Evolutionary conservation across 345 rosid genomes (phyloP), one percentile per base, ranked within the genome.

Genomic region (Bretschneidera sinensis): DNA sequence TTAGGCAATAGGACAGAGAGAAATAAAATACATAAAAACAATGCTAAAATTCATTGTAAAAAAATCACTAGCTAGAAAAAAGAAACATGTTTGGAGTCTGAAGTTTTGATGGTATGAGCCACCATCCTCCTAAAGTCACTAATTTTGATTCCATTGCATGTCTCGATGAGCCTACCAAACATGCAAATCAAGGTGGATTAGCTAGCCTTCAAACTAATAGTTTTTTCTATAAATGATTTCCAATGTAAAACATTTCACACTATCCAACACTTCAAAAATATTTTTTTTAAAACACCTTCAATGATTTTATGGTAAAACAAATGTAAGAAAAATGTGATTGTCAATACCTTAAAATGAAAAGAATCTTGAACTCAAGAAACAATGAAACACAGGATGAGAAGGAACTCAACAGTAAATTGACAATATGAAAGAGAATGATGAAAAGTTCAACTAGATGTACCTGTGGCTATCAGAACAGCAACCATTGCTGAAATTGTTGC

Each of bases 381-480:
- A 55, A 39, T 19, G 51, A 45, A 24, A 45, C 47, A 23, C 11
- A 2, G 33, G 10, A n/a, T n/a, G n/a, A n/a, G n/a, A n/a, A n/a
- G n/a, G n/a, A n/a, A n/a, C n/a, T n/a, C n/a, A n/a, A n/a, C n/a
- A n/a, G n/a, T n/a, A 11, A 39, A 39, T 14, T 14, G 16, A 39
- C 45, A 39, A 4, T 39, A 39, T 39, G 45, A 39, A 39, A 39
- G 45, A 39, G 45, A 39, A 14, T 5, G 15, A 39, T 1, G 45
- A 39, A 39, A 14, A 11, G 10, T 39, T 39, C 45, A 39, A 39
- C 15, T 9, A 60, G 47, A 21, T 31, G 24, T 76, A 91, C 96
- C 97, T 79, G 99, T 66, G 53, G 79, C 86, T 1, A 90, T 35
- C 13, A 86, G 25, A 65, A 59, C 79, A 47, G 84, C 90, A 9